A percentile compares a stretch with the other conserved stretches of the same genome.
phyloP scores from a whole-genome alignment of 192 early-diverging fungal species.

The Umbelopsis isabellina region DNA sequence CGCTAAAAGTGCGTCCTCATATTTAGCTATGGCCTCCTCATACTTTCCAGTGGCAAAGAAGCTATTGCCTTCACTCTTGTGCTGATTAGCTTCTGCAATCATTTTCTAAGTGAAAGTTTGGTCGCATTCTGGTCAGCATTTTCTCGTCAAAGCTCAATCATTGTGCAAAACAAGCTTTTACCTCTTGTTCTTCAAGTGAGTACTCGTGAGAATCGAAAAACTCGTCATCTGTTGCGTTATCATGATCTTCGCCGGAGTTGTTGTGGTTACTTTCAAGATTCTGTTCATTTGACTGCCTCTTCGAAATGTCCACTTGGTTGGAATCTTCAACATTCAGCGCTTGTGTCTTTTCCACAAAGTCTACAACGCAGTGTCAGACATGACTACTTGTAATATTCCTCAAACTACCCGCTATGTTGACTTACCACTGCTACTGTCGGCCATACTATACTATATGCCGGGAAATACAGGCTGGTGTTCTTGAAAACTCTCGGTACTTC shows the following conservation, averaged over 20 bases:
- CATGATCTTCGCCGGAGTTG: not conserved
- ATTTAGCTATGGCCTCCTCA: constrained; percentile 29
- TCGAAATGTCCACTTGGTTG: not conserved
- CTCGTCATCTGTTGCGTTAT: constrained; percentile 37
- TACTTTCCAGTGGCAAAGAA: constrained; percentile 49
- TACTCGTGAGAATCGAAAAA: constrained; percentile 34
- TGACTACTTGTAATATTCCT: too few relatives aligned
- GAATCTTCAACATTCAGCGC: not conserved
- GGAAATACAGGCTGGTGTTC: too few relatives aligned
- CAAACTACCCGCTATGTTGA: too few relatives aligned
- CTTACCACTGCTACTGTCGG: too few relatives aligned
- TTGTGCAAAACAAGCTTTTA: not conserved
- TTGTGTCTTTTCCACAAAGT: too few relatives aligned
- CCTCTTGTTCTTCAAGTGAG: constrained; percentile 42
- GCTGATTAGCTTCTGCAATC: constrained; percentile 46
- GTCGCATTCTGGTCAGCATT: too few relatives aligned
- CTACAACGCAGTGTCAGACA: too few relatives aligned
- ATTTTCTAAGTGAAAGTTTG: constrained; percentile 31
- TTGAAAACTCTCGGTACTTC: too few relatives aligned
- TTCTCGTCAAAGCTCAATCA: too few relatives aligned
- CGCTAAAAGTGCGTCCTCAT: constrained; percentile 22
- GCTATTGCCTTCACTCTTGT: constrained; percentile 52
- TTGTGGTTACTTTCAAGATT: not conserved
- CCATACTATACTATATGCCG: too few relatives aligned
- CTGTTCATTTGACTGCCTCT: not conserved